Base-by-base conservation (phyloP, 2,329 filamentous ascomycete genomes). In the Neophaeococcomyces mojaviensis region DNA sequence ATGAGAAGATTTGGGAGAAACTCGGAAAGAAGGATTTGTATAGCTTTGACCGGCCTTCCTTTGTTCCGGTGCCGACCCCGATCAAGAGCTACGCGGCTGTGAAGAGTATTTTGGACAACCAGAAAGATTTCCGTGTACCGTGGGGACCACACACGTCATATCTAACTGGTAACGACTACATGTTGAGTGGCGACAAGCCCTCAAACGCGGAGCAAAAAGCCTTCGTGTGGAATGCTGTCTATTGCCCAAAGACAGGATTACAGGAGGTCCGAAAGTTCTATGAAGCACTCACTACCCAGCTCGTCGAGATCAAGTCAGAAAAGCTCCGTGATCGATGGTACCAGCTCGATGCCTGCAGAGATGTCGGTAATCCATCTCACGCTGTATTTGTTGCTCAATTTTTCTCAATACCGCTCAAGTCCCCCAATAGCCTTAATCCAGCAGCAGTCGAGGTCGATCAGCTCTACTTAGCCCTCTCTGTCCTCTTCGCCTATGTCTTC, bases 181-280 rank as follows among this genome's bases (percentile, higher is more conserved):
- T 71, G 66, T 59, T 74, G 22, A 64, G 70, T 22, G 70, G 69
- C 7, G 70, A 74, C 53, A 61, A 58, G 3, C 57, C 58, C 16
- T 54, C 61, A 37, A 71, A 73, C 42, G 62, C 61, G 35, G 53
- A 62, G 24, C 71, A 69, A 19, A 65, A 68, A 10, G 60, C 63
- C 44, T 62, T 72, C 51, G 64, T 74, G 55, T 33, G 53, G 16
- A 45, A 47, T 33, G 51, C 50, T 19, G 37, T 61, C n/a, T 73
- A 72, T 50, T 63, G 62, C 18, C 58, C 58, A 6, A 63, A 69
- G n/a, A 63, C 68, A 19, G 72, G 71, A 64, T 59, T 70, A 34
- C 57, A 58, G 9, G 66, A 72, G 40, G 66, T 73, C 15, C 66
- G 65, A 35, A 61, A 59, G 2, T 74, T 71, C 59, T 74, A 73